A percentile compares a stretch with the other conserved stretches of the same genome.
These are phyloP conservation scores for Termitomyces heimii DNA, from an alignment of 768 basidiomycete species.

Conservation along the genomic window DNA sequence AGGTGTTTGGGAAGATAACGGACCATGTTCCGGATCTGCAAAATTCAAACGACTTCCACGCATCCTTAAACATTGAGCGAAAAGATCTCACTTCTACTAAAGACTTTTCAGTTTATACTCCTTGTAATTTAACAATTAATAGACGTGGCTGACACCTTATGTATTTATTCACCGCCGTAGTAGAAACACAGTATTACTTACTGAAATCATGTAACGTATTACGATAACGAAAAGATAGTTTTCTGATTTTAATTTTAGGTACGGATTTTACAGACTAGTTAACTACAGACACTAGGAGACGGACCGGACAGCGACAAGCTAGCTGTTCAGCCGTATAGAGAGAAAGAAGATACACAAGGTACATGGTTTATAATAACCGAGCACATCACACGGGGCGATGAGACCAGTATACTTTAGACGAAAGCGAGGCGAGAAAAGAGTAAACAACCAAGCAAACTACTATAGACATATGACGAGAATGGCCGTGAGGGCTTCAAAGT, in stretches of 20 bases:
- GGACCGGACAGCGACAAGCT: background rate
- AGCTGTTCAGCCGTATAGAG: background rate
- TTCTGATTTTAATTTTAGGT: background rate
- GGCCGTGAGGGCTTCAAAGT: no score
- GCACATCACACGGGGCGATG: background rate
- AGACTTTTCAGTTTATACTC: background rate
- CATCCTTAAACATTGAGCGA: conserved; percentile 1
- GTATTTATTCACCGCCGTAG: background rate
- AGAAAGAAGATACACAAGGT: background rate
- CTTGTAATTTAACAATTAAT: background rate
- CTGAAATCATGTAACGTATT: background rate
- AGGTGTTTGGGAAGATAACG: conserved; percentile 9
- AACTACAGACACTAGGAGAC: background rate
- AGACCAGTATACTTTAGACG: background rate
- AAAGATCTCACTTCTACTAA: background rate
- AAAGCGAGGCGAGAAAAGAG: background rate
- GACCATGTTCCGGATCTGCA: background rate
- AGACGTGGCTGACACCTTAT: background rate
- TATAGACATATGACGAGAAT: background rate
- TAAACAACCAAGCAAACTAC: background rate
- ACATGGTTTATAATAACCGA: conserved; percentile 9
- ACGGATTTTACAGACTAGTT: background rate
- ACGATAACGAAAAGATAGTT: background rate
- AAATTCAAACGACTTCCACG: conserved; percentile 2
- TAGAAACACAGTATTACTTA: background rate